phyloP scores from a whole-genome alignment of 1,139 yeast genomes.

The Nakaseomyces sp. region DNA sequence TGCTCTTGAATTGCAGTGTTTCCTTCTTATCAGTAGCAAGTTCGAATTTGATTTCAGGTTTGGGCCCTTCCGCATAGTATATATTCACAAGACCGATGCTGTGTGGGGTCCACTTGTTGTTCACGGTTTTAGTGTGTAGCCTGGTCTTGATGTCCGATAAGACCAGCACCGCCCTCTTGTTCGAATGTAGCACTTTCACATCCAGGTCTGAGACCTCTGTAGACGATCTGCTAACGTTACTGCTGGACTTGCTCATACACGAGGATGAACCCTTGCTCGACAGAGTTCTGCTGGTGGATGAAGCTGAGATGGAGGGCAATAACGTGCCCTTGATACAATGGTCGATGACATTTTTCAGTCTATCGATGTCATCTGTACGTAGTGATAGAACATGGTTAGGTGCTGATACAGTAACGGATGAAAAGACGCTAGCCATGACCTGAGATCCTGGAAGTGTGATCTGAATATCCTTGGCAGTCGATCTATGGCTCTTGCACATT shows the following conservation, averaged over 20 bases:
- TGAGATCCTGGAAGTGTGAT: constrained; percentile 18
- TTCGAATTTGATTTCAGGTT: constrained; percentile 18
- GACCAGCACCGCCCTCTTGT: constrained; percentile 11
- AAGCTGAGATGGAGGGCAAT: constrained; percentile 12
- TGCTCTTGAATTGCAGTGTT: neutral
- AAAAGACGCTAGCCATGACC: constrained; percentile 11
- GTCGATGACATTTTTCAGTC: constrained; percentile 17
- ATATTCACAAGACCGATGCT: constrained; percentile 17
- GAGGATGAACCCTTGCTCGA: constrained; percentile 16
- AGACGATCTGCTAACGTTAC: constrained; percentile 14
- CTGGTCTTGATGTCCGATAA: constrained; percentile 17
- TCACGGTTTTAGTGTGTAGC: constrained; percentile 13
- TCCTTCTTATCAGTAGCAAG: constrained; percentile 7
- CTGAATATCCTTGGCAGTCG: constrained; percentile 32
- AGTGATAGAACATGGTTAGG: constrained; percentile 16
- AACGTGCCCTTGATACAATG: constrained; percentile 18
- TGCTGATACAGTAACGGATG: constrained; percentile 2
- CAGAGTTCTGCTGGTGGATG: constrained; percentile 14
- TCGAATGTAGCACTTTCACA: constrained; percentile 7
- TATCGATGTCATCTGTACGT: constrained; percentile 19
- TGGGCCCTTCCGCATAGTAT: constrained; percentile 16
- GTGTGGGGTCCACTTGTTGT: constrained; percentile 15
- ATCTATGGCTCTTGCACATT: constrained; percentile 22
- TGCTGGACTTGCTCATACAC: constrained; percentile 8
- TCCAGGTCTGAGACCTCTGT: constrained; percentile 13